phyloP scores from a whole-genome alignment of 345 rosid species.

The Euphorbia lathyris region DNA sequence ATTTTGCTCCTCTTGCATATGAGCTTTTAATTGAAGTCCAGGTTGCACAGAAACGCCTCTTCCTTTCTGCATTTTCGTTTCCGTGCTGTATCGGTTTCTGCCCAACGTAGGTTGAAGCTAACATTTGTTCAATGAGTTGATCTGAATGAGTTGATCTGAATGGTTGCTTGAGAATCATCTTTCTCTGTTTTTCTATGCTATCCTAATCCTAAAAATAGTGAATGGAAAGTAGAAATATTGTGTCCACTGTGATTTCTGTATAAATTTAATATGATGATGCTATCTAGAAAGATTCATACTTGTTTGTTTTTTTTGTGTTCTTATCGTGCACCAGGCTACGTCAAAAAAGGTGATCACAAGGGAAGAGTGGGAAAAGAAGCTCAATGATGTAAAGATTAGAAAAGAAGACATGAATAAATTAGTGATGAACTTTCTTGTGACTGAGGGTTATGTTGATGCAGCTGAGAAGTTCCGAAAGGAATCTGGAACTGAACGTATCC shows the following conservation, averaged over 20 bases:
- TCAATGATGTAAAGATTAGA: constrained; percentile 74
- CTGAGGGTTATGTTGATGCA: constrained; percentile 95
- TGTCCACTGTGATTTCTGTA: not conserved
- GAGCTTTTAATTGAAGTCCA: no score
- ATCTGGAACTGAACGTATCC: constrained; percentile 97
- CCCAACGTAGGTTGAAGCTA: no score
- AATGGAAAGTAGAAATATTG: not conserved
- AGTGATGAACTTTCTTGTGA: constrained; percentile 97
- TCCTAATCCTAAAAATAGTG: not conserved
- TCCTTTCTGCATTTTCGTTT: no score
- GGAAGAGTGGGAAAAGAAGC: constrained; percentile 95
- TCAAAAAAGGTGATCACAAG: constrained; percentile 69
- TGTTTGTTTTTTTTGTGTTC: not conserved
- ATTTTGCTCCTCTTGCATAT: not conserved
- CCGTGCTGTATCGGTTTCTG: no score
- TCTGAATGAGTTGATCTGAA: no score
- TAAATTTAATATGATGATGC: not conserved
- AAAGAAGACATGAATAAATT: constrained; percentile 96
- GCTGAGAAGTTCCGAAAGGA: constrained; percentile 87
- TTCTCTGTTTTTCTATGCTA: not conserved
- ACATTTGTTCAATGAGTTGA: not conserved
- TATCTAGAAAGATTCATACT: not conserved
- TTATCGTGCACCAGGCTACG: constrained; percentile 41
- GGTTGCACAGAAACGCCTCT: no score
- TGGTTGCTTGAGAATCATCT: no score